Base-by-base conservation (phyloP, 805 yeast species). In the Saccharomycopsis sp. region DNA sequence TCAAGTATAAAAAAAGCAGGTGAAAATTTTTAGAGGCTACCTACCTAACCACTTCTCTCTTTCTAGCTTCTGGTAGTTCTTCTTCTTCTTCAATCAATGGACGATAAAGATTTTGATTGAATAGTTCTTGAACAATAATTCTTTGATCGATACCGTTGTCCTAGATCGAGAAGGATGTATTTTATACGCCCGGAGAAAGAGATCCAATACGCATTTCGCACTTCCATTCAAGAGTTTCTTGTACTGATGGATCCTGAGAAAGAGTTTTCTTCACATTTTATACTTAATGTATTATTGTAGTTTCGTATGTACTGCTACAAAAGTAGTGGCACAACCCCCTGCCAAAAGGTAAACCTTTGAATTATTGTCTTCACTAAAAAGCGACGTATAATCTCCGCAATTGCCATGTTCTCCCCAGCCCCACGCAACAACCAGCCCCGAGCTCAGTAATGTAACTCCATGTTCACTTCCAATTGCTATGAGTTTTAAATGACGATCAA, bases 361-460 rank as follows among this genome's bases (percentile, higher is more conserved):
- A 2, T 63, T 54, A 19, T 53, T 15, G 51, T 50, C 55, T 49
- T 25, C 47, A 24, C 19, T 14, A 15, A 17, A 52, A 34, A 15
- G 44, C 47, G 12, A 42, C 42, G 20, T 41, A 20, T 53, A 35
- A 24, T n/a, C 17, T 0, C 97, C 96, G 72, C 98, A 93, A 68
- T 93, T 93, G 0, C 99, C 99, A 70, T 93, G 99, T 67, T 94
- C 98, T 14, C 97, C 97, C 99, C 99, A 93, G 0, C 99, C 99
- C 98, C 98, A 94, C 1, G 92, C 79, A 57, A 67, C 73, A 0
- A 91, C 85, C 7, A 58, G 54, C 47, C 70, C 64, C 15, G 68
- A 63, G 1, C 52, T n/a, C 14, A 51, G 59, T 49, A 52, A 2
- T 70, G 67, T 9, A 81, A 64, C 17, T 0, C 94, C 96, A 70